These are phyloP conservation scores for Penicillium robsamsonii DNA, from an alignment of 495 filamentous ascomycete genomes.

Conservation along the genomic window DNA sequence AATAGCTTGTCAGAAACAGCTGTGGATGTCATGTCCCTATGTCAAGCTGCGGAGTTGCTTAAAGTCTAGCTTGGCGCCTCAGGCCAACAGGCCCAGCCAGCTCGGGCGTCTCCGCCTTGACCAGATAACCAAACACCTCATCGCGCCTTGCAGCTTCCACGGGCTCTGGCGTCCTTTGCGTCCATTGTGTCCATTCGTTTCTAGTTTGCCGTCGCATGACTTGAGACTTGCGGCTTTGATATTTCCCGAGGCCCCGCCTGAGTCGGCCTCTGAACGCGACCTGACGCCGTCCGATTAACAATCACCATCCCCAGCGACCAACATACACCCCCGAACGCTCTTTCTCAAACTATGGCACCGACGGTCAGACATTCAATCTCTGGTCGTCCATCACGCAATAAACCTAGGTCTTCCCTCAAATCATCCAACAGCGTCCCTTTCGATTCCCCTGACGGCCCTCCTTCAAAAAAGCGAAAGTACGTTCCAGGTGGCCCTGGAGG, in stretches of 20 bases:
- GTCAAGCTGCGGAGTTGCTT: constrained; percentile 3
- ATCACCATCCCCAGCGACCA: constrained; percentile 19
- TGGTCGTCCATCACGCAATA: constrained; percentile 33
- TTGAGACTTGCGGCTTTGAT: neutral
- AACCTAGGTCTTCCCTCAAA: constrained; percentile 35
- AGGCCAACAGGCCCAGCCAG: constrained; percentile 16
- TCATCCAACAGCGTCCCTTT: constrained; percentile 30
- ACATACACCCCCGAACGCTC: constrained; percentile 13
- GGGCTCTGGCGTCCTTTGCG: constrained; percentile 6
- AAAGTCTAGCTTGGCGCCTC: constrained; percentile 22
- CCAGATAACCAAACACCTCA: constrained; percentile 23
- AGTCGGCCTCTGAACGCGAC: constrained; percentile 21
- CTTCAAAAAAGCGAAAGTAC: constrained; percentile 59
- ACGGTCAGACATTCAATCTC: constrained; percentile 28
- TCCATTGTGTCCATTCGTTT: constrained; percentile 3
- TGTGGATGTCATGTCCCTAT: constrained; percentile 3
- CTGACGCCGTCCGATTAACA: constrained; percentile 25
- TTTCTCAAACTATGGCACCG: constrained; percentile 23
- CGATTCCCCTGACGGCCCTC: constrained; percentile 43
- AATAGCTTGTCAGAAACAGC: constrained; percentile 5
- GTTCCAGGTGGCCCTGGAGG: constrained; percentile 79
- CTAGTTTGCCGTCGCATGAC: constrained; percentile 3
- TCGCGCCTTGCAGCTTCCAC: constrained; percentile 8
- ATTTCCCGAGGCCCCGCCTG: neutral
- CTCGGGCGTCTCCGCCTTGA: constrained; percentile 29